Conservation (phyloP, 2,329 filamentous ascomycete species). For the Fusarium protoensiforme region DNA sequence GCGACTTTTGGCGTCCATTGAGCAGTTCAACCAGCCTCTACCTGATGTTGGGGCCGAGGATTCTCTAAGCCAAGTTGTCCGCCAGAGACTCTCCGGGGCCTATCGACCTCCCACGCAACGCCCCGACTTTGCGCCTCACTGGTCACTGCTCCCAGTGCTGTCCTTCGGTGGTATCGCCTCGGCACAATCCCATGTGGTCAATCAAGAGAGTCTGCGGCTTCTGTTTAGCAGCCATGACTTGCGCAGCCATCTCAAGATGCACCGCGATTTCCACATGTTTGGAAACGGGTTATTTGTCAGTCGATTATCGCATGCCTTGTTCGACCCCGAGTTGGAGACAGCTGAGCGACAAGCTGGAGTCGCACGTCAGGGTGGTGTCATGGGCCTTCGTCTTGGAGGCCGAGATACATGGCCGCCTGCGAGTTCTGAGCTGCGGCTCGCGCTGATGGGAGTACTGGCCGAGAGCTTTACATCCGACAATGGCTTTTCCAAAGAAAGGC, state of each 20-base stretch:
- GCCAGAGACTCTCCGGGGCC: conserved; percentile 50
- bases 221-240: conserved; percentile 82
- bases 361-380: conserved; percentile 74
- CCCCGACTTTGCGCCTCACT: conserved; percentile 61
- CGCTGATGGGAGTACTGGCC: conserved; percentile 84
- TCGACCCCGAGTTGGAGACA: conserved; percentile 83
- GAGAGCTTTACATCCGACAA: conserved; percentile 71
- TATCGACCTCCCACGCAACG: conserved; percentile 27
- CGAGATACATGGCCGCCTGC: conserved; percentile 92
- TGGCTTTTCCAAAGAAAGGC: conserved; percentile 30
- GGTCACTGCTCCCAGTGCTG: conserved; percentile 71
- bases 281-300: conserved; percentile 87
- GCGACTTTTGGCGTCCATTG: conserved; percentile 63
- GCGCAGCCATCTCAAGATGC: conserved; percentile 76
- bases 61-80: conserved; percentile 54
- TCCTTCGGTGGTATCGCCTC: conserved; percentile 81
- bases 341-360: conserved; percentile 79
- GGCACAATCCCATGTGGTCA: conserved; percentile 81
- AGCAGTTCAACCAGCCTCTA: conserved; percentile 52
- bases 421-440: conserved; percentile 90
- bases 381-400: conserved; percentile 85
- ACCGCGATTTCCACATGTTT: conserved; percentile 84
- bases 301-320: conserved; percentile 83
- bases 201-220: conserved; percentile 77
- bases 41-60: conserved; percentile 43